A percentile compares a stretch with the other conserved stretches of the same genome.
phyloP scores from a whole-genome alignment of 116 monocot species.

The Iris pallida region DNA sequence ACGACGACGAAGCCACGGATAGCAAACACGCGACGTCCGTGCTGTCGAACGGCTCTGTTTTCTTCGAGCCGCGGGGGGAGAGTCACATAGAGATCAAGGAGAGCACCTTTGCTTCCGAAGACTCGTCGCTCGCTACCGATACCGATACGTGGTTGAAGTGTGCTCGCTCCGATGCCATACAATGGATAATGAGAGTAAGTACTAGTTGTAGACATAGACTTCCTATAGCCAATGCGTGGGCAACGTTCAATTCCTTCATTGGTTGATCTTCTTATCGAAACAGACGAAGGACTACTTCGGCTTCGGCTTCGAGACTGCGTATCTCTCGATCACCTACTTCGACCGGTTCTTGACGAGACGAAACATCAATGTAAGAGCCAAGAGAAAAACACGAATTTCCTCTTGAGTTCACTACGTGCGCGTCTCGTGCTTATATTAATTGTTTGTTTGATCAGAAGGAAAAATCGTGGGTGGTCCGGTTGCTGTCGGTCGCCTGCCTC shows the following conservation, averaged over 20 bases:
- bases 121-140: not conserved
- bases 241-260: not conserved
- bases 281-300: conserved; percentile 57
- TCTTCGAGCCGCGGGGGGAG: conserved; percentile 33
- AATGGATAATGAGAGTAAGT: conserved; percentile 81
- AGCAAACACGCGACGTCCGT: not conserved
- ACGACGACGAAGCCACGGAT: conserved; percentile 21
- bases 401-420: too few species aligned
- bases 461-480: conserved; percentile 55
- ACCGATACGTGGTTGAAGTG: conserved; percentile 20
- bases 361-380: conserved; percentile 51
- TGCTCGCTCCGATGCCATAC: conserved; percentile 54
- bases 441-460: conserved; percentile 18
- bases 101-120: conserved; percentile 7
- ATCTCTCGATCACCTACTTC: conserved; percentile 55
- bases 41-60: not conserved
- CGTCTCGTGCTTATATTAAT: not conserved
- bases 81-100: conserved; percentile 58
- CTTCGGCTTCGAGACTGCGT: conserved; percentile 64
- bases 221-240: not conserved
- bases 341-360: conserved; percentile 69
- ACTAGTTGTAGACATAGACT: not conserved
- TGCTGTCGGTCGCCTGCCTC: conserved; percentile 70
- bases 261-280: not conserved
- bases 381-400: too few species aligned